Base-by-base conservation (phyloP, 2,329 filamentous ascomycete genomes). In the Scedosporium boydii region DNA sequence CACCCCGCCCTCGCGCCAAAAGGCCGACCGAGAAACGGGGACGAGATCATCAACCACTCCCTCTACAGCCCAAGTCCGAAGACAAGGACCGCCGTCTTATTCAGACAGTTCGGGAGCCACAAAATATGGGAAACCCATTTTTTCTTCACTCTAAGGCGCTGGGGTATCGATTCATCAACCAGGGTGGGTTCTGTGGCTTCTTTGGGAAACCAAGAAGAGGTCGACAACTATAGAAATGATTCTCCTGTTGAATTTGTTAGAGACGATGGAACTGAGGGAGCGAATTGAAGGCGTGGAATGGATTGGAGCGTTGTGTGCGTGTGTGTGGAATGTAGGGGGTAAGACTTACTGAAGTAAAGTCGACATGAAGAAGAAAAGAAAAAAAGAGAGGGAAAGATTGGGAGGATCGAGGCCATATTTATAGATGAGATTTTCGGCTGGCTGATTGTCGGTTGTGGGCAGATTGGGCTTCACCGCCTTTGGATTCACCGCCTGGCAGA, bases 191-290 rank as follows among this genome's bases (percentile, higher is more conserved):
- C 88, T 93, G 89, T 91, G 85, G 90, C 92, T 96, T 83, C 82
- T 89, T 84, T 92, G 84, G 86, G 86, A 85, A 93, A 88, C 87
- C 91, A 88, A 95, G 90, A 91, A 87, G 83, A 82, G 84, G 89
- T 92, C 87, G 87, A 90, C 83, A 87, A 93, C 91, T 96, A 92
- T 93, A 96, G 89, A 96, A 96, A 90, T 91, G 90, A 93, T 93
- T 93, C 90, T 91, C 78, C 74, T 80, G 74, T 67, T 67, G 68
- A 46, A 41, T 61, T 65, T 63, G 67, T 70, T 67, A 71, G 69
- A 10, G 16, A 14, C 27, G 12, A n/a, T 48, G 26, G 2, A 16
- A 1, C 18, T 14, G 63, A 7, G 34, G 34, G 58, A 12, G 48
- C 21, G 29, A 53, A 29, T 7, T 10, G 23, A 4, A 3, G 18